A percentile compares a stretch with the other conserved stretches of the same genome.
Conservation (phyloP, 2,329 filamentous ascomycete genomes). For the Colletotrichum tabaci region DNA sequence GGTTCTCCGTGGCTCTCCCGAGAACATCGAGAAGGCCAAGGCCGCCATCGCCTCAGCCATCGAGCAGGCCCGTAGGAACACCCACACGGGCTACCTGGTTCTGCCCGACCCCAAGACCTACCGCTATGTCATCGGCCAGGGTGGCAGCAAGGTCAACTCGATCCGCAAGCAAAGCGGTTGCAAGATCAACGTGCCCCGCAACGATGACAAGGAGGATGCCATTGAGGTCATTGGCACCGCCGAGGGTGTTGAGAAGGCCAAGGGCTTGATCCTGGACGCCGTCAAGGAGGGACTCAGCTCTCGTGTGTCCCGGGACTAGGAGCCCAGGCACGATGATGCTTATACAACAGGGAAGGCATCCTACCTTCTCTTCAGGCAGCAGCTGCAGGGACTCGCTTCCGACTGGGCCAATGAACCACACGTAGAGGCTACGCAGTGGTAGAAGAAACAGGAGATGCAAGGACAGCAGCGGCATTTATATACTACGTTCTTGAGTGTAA, state of each 20-base stretch:
- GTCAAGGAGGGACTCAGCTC: conserved; percentile 73
- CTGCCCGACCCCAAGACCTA: conserved; percentile 92
- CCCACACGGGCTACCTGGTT: conserved; percentile 86
- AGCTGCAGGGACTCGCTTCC: conserved; percentile 10
- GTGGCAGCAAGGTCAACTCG: conserved; percentile 90
- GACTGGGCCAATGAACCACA: conserved; percentile 23
- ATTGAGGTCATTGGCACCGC: conserved; percentile 89
- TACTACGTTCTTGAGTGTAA: neutral
- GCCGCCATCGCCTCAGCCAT: conserved; percentile 81
- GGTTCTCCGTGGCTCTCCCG: conserved; percentile 85
- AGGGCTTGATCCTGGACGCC: conserved; percentile 88
- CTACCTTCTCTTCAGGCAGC: conserved; percentile 8
- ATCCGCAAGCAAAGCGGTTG: conserved; percentile 95
- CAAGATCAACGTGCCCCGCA: conserved; percentile 92
- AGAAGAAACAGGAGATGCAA: neutral
- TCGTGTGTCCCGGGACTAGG: conserved; percentile 38
- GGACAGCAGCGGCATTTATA: neutral
- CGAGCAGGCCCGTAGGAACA: conserved; percentile 78
- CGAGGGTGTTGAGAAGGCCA: conserved; percentile 88
- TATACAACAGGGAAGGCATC: neutral
- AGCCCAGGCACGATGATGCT: conserved; percentile 6
- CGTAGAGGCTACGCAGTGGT: conserved; percentile 22
- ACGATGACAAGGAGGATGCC: conserved; percentile 81
- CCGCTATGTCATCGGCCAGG: conserved; percentile 89
- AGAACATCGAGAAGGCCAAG: conserved; percentile 87